phyloP scores from a whole-genome alignment of 257 asterid species.

The Ligustrum vulgare region DNA sequence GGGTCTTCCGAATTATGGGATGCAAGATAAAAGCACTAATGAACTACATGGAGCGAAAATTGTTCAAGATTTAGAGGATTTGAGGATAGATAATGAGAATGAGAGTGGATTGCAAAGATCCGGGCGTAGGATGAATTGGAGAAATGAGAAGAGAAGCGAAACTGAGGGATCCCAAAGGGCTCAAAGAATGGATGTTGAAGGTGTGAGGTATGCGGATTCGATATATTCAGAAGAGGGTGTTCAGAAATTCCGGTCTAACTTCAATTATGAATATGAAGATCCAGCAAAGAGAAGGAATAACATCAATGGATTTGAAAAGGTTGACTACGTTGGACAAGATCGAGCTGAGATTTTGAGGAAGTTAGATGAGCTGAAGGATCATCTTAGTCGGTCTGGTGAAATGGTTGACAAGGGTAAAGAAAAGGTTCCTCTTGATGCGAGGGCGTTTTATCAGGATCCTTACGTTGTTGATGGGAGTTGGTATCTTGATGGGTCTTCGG shows the following conservation, averaged over 20 bases:
- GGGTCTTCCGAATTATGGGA: background rate
- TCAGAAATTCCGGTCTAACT: slow-evolving; percentile 29
- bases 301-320: slow-evolving; percentile 30
- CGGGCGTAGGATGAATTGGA: slow-evolving; percentile 18
- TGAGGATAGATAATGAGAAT: slow-evolving; percentile 20
- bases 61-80: slow-evolving; percentile 31
- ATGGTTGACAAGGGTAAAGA: slow-evolving; percentile 53
- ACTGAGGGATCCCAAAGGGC: slow-evolving; percentile 28
- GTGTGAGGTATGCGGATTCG: slow-evolving; percentile 16
- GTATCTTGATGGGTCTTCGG: slow-evolving; percentile 39
- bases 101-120: slow-evolving; percentile 26
- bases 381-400: slow-evolving; percentile 57
- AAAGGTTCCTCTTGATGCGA: slow-evolving; percentile 39
- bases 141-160: slow-evolving; percentile 28
- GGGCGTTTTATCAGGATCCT: slow-evolving; percentile 47
- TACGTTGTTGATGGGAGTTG: slow-evolving; percentile 35
- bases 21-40: slow-evolving; percentile 8
- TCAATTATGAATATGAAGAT: slow-evolving; percentile 34
- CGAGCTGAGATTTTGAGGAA: slow-evolving; percentile 61
- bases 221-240: slow-evolving; percentile 30
- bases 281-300: slow-evolving; percentile 31
- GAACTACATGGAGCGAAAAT: slow-evolving; percentile 28
- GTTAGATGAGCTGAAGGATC: slow-evolving; percentile 64
- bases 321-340: slow-evolving; percentile 47
- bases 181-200: slow-evolving; percentile 31